Percentiles rank a stretch among this genome's conserved stretches.
phyloP scores from a whole-genome alignment of 2,329 filamentous ascomycete species.

The Diplodia mutila region DNA sequence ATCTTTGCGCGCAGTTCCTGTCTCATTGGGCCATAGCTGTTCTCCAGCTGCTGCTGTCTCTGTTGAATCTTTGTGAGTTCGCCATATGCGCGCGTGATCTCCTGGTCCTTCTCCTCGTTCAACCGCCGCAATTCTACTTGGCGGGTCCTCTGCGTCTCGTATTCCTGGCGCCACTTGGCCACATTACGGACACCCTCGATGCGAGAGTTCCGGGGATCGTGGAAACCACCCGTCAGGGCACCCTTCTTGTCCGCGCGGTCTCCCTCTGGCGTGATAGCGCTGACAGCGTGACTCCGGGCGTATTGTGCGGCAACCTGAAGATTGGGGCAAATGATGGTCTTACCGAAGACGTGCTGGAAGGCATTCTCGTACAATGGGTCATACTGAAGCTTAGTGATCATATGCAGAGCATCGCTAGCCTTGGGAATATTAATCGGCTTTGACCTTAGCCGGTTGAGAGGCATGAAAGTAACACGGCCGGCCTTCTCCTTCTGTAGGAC shows the following conservation, averaged over 20 bases:
- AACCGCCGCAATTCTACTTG: slow-evolving; percentile 68
- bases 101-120: slow-evolving; percentile 80
- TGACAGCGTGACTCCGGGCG: slow-evolving; percentile 86
- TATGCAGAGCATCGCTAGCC: slow-evolving; percentile 82
- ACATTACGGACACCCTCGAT: slow-evolving; percentile 81
- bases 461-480: slow-evolving; percentile 93
- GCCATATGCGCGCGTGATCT: slow-evolving; percentile 84
- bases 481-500: slow-evolving; percentile 77
- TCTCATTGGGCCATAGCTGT: slow-evolving; percentile 78
- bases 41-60: slow-evolving; percentile 74
- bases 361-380: slow-evolving; percentile 78
- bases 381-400: slow-evolving; percentile 83
- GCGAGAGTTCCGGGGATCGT: slow-evolving; percentile 83
- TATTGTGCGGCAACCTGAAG: slow-evolving; percentile 87
- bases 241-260: slow-evolving; percentile 95
- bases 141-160: slow-evolving; percentile 67
- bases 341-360: slow-evolving; percentile 93
- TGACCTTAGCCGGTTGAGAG: slow-evolving; percentile 77
- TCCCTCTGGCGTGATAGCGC: slow-evolving; percentile 91
- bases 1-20: slow-evolving; percentile 76
- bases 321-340: slow-evolving; percentile 91
- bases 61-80: slow-evolving; percentile 83
- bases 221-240: slow-evolving; percentile 91
- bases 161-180: slow-evolving; percentile 73
- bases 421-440: slow-evolving; percentile 77